These are phyloP conservation scores for Saccharomycopsis sp. DNA, from an alignment of 805 yeast species.

Conservation along the genomic window DNA sequence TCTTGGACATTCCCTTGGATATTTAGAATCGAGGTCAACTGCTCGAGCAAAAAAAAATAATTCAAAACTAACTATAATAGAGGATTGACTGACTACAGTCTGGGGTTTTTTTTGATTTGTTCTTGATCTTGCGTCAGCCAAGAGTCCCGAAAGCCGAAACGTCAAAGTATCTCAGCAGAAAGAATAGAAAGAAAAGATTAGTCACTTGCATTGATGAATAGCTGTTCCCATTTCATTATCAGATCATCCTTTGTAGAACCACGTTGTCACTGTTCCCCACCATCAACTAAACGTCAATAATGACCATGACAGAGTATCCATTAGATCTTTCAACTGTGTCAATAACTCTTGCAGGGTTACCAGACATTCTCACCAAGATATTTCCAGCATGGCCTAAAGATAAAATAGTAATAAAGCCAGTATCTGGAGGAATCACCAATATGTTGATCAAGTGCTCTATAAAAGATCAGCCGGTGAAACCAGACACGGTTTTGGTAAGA, in stretches of 20 bases:
- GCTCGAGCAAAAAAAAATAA: background rate
- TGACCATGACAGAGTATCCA: conserved; percentile 15
- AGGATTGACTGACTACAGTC: too few species aligned
- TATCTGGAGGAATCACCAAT: conserved; percentile 62
- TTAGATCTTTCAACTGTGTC: conserved; percentile 9
- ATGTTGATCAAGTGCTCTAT: conserved; percentile 46
- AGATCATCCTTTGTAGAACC: too few species aligned
- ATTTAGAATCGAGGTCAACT: background rate
- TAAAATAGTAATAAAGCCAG: conserved; percentile 34
- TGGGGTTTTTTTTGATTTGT: background rate
- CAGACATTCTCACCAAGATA: conserved; percentile 34
- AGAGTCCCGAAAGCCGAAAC: background rate
- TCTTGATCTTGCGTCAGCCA: background rate
- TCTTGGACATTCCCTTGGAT: background rate
- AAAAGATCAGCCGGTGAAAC: conserved; percentile 15
- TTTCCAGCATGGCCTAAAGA: conserved; percentile 35
- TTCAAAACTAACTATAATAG: background rate
- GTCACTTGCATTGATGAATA: background rate
- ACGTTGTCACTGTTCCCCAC: too few species aligned
- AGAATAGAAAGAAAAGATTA: background rate
- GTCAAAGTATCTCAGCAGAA: too few species aligned
- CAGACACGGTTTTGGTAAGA: conserved; percentile 48
- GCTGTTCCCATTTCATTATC: too few species aligned
- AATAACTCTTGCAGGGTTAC: conserved; percentile 28
- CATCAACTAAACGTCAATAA: too few species aligned